phyloP scores from a whole-genome alignment of 2,329 filamentous ascomycete species.

The Scytalidium sp. region DNA sequence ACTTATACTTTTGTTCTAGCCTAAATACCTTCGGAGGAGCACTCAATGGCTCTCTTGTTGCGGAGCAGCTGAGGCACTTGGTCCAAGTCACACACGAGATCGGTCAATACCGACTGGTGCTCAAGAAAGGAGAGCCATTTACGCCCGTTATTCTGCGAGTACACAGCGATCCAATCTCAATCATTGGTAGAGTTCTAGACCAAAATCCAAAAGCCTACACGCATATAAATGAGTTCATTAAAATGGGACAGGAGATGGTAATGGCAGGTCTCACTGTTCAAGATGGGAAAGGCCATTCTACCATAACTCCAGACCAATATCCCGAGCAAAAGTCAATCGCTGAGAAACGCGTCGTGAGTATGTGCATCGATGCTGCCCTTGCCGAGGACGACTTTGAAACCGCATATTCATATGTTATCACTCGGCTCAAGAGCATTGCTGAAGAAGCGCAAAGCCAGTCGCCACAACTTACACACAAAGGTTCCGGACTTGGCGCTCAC shows the following conservation, averaged over 20 bases:
- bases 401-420: conserved; percentile 79
- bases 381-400: conserved; percentile 81
- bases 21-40: conserved; percentile 61
- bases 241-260: conserved; percentile 66
- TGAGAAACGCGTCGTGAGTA: conserved; percentile 68
- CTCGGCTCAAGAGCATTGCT: conserved; percentile 51
- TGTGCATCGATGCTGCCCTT: conserved; percentile 77
- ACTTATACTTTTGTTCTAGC: conserved; percentile 36
- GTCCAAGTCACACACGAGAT: conserved; percentile 71
- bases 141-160: conserved; percentile 76
- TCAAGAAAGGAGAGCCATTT: conserved; percentile 79
- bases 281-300: conserved; percentile 10
- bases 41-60: conserved; percentile 48
- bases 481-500: conserved; percentile 20
- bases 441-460: conserved; percentile 20
- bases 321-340: conserved; percentile 35
- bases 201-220: conserved; percentile 75
- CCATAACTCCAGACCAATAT: conserved; percentile 14
- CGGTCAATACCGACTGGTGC: conserved; percentile 71
- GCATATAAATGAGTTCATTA: conserved; percentile 68
- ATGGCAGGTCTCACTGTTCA: conserved; percentile 47
- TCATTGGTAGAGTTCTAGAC: conserved; percentile 70
- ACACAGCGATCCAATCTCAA: conserved; percentile 69
- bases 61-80: conserved; percentile 59
- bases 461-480: conserved; percentile 14